Conservation (phyloP, 139 green algal genomes). For the Picochlorum costavermella region DNA sequence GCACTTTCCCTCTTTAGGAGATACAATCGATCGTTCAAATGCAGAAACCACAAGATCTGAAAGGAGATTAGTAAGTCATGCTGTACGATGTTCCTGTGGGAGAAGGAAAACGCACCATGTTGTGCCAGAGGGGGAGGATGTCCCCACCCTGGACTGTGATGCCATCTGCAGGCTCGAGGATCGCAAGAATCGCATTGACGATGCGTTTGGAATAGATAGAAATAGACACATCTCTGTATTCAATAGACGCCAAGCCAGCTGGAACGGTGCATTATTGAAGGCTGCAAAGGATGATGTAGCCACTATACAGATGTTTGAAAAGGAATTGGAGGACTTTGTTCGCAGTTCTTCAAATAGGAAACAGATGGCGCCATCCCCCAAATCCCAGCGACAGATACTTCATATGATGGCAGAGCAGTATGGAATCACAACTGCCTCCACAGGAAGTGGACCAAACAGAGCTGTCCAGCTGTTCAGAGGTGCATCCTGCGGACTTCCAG, state of each 20-base stretch:
- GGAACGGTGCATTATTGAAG: slow-evolving; percentile 28
- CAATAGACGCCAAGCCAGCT: slow-evolving; percentile 32
- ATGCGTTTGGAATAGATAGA: slow-evolving; percentile 55
- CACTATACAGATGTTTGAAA: slow-evolving; percentile 42
- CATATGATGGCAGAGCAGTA: slow-evolving; percentile 54
- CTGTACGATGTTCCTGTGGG: slow-evolving; percentile 47
- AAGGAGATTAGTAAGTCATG: slow-evolving; percentile 25
- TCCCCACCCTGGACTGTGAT: slow-evolving; percentile 43
- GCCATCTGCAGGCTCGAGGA: slow-evolving; percentile 33
- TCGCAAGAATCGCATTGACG: slow-evolving; percentile 36
- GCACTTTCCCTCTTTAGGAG: slow-evolving; percentile 23
- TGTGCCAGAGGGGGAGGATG: slow-evolving; percentile 31
- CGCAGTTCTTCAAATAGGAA: slow-evolving; percentile 16
- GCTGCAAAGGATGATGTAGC: slow-evolving; percentile 34
- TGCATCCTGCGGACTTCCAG: slow-evolving; percentile 10
- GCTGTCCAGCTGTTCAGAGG: slow-evolving; percentile 44
- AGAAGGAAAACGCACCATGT: slow-evolving; percentile 39
- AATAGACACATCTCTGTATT: slow-evolving; percentile 37
- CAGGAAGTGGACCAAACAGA: slow-evolving; percentile 37
- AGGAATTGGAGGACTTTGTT: slow-evolving; percentile 40
- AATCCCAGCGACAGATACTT: slow-evolving; percentile 35
- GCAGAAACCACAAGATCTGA: slow-evolving; percentile 3
- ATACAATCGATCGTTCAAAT: slow-evolving; percentile 2
- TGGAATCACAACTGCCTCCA: slow-evolving; percentile 35
- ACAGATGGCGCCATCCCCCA: slow-evolving; percentile 35